Percentiles rank a stretch among this genome's conserved stretches.
phyloP scores from a whole-genome alignment of 805 yeast species.

The Saccharomycopsis microspora region DNA sequence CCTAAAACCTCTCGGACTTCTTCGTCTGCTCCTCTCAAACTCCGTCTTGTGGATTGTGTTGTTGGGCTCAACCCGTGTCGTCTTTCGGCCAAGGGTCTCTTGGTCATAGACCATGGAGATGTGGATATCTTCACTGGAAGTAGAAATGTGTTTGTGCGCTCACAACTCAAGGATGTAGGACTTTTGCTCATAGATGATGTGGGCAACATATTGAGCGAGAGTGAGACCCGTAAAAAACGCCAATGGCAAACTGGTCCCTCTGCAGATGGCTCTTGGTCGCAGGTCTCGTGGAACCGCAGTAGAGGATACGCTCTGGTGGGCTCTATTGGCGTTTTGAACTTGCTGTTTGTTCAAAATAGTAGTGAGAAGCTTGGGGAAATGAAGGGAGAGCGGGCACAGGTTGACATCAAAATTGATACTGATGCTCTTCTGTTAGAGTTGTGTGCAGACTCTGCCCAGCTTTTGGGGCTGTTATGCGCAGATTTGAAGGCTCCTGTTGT shows the following conservation, averaged over 20 bases:
- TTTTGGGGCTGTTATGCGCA: constrained; percentile 52
- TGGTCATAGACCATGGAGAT: constrained; percentile 43
- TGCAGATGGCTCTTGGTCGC: constrained; percentile 26
- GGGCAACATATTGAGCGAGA: constrained; percentile 24
- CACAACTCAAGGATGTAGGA: constrained; percentile 38
- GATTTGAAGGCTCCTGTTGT: constrained; percentile 63
- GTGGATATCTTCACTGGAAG: constrained; percentile 33
- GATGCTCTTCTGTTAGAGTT: constrained; percentile 40
- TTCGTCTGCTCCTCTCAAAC: constrained; percentile 11
- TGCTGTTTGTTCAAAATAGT: constrained; percentile 13
- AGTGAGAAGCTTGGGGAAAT: constrained; percentile 9
- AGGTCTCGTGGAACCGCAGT: constrained; percentile 27
- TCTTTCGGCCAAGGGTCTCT: constrained; percentile 38
- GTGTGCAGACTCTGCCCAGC: constrained; percentile 80
- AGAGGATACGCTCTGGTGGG: constrained; percentile 49
- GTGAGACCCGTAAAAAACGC: constrained; percentile 16
- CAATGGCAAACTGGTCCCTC: constrained; percentile 4
- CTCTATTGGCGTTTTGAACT: constrained; percentile 22
- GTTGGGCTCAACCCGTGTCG: constrained; percentile 56
- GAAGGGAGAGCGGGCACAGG: constrained; percentile 12
- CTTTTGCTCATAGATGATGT: constrained; percentile 57
- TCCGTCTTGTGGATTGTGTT: constrained; percentile 37
- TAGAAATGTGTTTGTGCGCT: constrained; percentile 25
- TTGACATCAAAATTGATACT: constrained; percentile 36
- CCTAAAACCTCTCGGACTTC: background rate